These are phyloP conservation scores for Silene vulgaris DNA, from an alignment of 179 eudicot species.

Conservation along the genomic window DNA sequence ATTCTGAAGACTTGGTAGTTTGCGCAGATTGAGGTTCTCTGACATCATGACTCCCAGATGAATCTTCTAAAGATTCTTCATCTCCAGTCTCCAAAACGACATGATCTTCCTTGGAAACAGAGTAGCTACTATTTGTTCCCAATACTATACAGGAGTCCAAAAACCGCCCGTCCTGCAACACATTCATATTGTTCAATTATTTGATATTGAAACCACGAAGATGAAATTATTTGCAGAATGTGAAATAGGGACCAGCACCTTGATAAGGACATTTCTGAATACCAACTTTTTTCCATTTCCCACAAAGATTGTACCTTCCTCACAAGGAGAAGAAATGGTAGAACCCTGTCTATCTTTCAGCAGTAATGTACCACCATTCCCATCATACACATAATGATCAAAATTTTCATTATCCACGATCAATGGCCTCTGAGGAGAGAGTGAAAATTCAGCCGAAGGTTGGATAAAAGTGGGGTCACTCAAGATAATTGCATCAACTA, in stretches of 20 bases:
- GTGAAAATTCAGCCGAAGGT: conserved; percentile 49
- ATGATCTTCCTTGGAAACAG: conserved; percentile 61
- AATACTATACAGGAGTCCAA: conserved; percentile 73
- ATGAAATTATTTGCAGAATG: background rate
- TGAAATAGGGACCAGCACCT: conserved; percentile 36
- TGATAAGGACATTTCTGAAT: conserved; percentile 68
- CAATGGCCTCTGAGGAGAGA: conserved; percentile 80
- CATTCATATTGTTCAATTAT: conserved; percentile 15
- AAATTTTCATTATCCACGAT: conserved; percentile 67
- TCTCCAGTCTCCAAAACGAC: conserved; percentile 50
- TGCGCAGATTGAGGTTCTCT: conserved; percentile 35
- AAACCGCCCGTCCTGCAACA: conserved; percentile 69
- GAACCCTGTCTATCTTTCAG: conserved; percentile 59
- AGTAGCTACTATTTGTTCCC: conserved; percentile 80
- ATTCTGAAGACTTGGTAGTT: conserved; percentile 46
- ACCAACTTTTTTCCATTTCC: conserved; percentile 77
- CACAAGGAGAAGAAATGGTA: conserved; percentile 48
- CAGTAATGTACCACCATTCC: conserved; percentile 71
- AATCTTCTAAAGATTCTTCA: conserved; percentile 31
- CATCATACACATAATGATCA: conserved; percentile 73
- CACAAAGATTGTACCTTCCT: conserved; percentile 67
- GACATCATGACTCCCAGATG: conserved; percentile 31
- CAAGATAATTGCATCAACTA: conserved; percentile 63
- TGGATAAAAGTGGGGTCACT: conserved; percentile 54
- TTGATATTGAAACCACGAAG: background rate